Conservation (phyloP, 805 yeast species). For the Metschnikowia chrysomelidarum region DNA sequence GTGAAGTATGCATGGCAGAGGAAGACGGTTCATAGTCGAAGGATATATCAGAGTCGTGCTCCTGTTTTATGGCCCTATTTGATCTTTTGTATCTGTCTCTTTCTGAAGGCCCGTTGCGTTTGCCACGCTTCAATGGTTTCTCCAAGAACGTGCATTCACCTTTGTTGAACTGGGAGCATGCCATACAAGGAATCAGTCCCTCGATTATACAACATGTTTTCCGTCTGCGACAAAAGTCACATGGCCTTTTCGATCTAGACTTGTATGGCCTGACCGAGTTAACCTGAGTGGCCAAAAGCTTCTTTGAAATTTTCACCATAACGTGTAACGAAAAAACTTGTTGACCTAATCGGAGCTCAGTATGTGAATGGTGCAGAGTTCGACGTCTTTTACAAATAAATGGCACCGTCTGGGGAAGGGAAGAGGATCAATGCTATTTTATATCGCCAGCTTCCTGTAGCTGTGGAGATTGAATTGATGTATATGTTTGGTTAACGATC, state of each 20-base stretch:
- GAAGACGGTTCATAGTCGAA: background rate
- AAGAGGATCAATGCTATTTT: conserved; percentile 4
- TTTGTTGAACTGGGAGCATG: conserved; percentile 29
- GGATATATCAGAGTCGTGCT: background rate
- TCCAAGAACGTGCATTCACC: conserved; percentile 30
- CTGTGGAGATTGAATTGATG: background rate
- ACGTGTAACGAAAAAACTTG: background rate
- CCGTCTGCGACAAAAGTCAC: conserved; percentile 34
- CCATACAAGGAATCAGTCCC: conserved; percentile 29
- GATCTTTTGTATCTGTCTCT: background rate
- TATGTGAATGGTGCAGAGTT: background rate
- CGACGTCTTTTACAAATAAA: background rate
- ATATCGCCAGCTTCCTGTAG: conserved; percentile 2
- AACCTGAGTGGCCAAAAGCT: conserved; percentile 18
- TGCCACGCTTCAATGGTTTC: conserved; percentile 63
- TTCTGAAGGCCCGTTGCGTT: conserved; percentile 1
- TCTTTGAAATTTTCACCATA: conserved; percentile 16
- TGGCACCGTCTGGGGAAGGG: background rate
- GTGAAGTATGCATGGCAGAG: conserved; percentile 1
- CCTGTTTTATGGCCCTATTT: background rate
- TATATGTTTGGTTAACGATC: conserved; percentile 2
- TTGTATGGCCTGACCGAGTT: conserved; percentile 31
- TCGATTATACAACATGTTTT: conserved; percentile 37
- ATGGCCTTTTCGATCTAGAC: conserved; percentile 33
- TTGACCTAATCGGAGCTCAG: background rate